phyloP scores from a whole-genome alignment of 148 eudicot species.

The Polygonum aviculare region DNA sequence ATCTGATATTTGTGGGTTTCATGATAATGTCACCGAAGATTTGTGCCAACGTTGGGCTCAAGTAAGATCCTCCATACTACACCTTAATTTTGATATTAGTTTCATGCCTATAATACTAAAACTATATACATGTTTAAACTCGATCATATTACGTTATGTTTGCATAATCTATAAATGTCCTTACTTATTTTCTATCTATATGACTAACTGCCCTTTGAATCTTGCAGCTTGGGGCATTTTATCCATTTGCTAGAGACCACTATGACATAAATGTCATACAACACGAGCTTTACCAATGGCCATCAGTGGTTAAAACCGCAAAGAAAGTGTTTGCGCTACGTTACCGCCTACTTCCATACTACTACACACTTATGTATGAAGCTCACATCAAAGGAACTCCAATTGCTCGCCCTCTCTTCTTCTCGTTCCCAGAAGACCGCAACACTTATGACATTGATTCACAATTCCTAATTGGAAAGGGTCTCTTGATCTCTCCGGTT shows the following conservation, averaged over 20 bases:
- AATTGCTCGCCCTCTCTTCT: slow-evolving; percentile 54
- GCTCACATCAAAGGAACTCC: slow-evolving; percentile 40
- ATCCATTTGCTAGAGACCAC: slow-evolving; percentile 53
- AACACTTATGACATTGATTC: slow-evolving; percentile 31
- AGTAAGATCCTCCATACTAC: slow-evolving; percentile 13
- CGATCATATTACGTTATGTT: too few relatives aligned
- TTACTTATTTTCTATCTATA: not conserved
- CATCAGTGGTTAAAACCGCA: slow-evolving; percentile 37
- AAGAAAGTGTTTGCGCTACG: slow-evolving; percentile 46
- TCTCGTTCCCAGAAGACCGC: slow-evolving; percentile 36
- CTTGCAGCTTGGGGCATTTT: slow-evolving; percentile 44
- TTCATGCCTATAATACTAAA: too few relatives aligned
- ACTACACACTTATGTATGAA: slow-evolving; percentile 44
- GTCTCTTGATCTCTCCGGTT: slow-evolving; percentile 49
- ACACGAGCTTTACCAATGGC: slow-evolving; percentile 51
- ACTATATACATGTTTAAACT: too few relatives aligned
- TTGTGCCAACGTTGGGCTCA: slow-evolving; percentile 53
- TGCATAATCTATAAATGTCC: not conserved
- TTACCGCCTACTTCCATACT: slow-evolving; percentile 43
- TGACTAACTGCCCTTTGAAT: not conserved
- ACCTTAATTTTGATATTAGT: not conserved
- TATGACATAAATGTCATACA: slow-evolving; percentile 15
- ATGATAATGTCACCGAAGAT: slow-evolving; percentile 35
- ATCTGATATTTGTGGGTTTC: slow-evolving; percentile 51
- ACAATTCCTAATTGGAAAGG: slow-evolving; percentile 44